A percentile compares a stretch with the other conserved stretches of the same genome.
Conservation (phyloP, 352 stramenopile species). For the Phytophthora vignae region DNA sequence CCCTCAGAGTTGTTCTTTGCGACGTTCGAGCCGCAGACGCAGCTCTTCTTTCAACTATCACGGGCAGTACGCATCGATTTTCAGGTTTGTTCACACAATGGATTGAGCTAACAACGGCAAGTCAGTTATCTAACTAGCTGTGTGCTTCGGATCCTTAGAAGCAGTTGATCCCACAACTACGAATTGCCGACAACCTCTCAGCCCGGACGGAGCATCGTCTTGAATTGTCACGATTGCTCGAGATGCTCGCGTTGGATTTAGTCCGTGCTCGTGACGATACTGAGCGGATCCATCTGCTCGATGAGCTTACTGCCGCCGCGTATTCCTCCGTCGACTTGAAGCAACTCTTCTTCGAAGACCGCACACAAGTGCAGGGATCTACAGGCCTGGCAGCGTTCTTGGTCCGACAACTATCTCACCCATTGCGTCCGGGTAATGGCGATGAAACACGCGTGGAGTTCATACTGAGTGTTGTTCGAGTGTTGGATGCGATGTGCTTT, state of each 20-base stretch:
- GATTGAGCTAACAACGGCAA: neutral
- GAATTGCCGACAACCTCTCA: conserved; percentile 1
- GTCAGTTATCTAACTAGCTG: conserved; percentile 9
- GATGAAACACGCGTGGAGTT: conserved; percentile 21
- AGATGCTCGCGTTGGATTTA: conserved; percentile 48
- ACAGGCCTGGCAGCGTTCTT: conserved; percentile 43
- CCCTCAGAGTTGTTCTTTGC: conserved; percentile 48
- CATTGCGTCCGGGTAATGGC: conserved; percentile 5
- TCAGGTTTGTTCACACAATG: conserved; percentile 40
- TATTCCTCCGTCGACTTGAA: conserved; percentile 44
- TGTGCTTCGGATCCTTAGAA: conserved; percentile 20
- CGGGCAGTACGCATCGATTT: conserved; percentile 49
- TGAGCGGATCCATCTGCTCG: conserved; percentile 42
- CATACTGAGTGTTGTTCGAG: conserved; percentile 21
- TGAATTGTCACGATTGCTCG: conserved; percentile 44
- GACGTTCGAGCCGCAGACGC: conserved; percentile 72
- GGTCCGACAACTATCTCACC: conserved; percentile 37
- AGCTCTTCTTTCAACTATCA: conserved; percentile 63
- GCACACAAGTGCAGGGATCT: conserved; percentile 35
- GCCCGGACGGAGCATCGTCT: conserved; percentile 24
- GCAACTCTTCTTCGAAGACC: conserved; percentile 64
- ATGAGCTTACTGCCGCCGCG: conserved; percentile 55
- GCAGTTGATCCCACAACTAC: conserved; percentile 30
- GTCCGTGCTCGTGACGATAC: conserved; percentile 13
- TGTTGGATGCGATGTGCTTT: conserved; percentile 36